Base-by-base conservation (phyloP, 2,329 filamentous ascomycete genomes). In the Talaromyces atroroseus region DNA sequence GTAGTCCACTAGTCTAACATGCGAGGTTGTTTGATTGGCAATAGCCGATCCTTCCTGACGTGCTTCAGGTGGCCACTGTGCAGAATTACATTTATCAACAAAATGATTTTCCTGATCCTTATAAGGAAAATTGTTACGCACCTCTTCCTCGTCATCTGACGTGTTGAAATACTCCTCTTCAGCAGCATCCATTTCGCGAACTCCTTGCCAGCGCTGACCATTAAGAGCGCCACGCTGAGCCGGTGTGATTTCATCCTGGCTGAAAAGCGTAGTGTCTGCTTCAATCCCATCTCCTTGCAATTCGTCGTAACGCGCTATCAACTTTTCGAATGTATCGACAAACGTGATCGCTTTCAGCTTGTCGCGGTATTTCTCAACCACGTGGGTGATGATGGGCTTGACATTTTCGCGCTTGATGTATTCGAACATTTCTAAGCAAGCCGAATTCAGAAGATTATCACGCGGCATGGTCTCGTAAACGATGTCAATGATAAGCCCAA, bases 131-230 rank as follows among this genome's bases (percentile, higher is more conserved):
- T 23, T 44, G 58, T 49, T 44, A 58, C 66, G 53, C 63, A 71
- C 76, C 60, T 85, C 89, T 6, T 96, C 91, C 58, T 92, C 88
- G 48, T 94, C 89, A 64, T 96, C 92, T 0, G 89, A 90, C 0
- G 83, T 84, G 65, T 95, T 92, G 81, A 95, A 97, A 71, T 97
- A 99, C 45, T 92, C 90, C 65, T 96, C 92, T 70, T 96, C 90
- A 11, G 87, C 85, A 5, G 86, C 81, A 68, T 96, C 92, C 67
- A 92, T 82, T 53, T 95, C 91, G 66, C 90, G 90, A 69, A 95
- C 81, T 46, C 83, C 85, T 62, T 85, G 83, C 71, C 88, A 87
- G 59, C 84, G 74, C 58, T 76, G 79, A n/a, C 80, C 79, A 58
- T 83, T 85, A 55, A 81, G 69, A 38, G 78, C 76, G 53, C 70